Evolutionary conservation across 2,329 filamentous ascomycete species (phyloP).

Genomic region (Rhinocladiella mackenziei): DNA sequence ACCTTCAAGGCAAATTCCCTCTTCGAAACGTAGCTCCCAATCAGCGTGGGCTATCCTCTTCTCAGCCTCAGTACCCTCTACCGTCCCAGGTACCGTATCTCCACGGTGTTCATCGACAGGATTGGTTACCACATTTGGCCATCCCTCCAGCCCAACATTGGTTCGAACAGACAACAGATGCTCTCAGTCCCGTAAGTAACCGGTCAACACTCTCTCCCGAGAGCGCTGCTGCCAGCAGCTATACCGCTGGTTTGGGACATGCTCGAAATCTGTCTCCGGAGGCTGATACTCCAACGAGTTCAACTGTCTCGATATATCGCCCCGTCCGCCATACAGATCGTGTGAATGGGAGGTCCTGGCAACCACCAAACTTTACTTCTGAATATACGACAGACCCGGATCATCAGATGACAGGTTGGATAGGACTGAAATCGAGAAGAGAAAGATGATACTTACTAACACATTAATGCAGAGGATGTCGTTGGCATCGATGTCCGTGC

Average conservation of each 20-base stretch:
- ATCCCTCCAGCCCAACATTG: conserved; percentile 1
- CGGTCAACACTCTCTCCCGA: conserved; percentile 10
- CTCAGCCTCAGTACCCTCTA: conserved; percentile 3
- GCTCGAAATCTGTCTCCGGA: conserved; percentile 16
- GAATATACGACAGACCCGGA: background rate
- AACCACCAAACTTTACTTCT: background rate
- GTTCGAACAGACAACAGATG: conserved; percentile 8
- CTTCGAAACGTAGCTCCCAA: conserved; percentile 4
- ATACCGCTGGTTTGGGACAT: conserved; percentile 12
- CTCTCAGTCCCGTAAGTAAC: conserved; percentile 16
- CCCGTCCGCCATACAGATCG: background rate
- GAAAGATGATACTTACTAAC: background rate
- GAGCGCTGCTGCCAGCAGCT: conserved; percentile 7
- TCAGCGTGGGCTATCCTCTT: background rate
- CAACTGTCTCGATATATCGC: conserved; percentile 7
- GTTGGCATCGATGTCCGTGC: conserved; percentile 19
- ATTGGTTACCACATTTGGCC: background rate
- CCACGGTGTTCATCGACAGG: background rate
- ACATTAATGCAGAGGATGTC: conserved; percentile 8
- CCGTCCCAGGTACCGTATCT: background rate
- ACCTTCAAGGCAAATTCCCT: conserved; percentile 14
- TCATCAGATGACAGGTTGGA: conserved; percentile 18
- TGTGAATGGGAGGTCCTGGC: conserved; percentile 1
- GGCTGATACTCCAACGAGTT: conserved; percentile 15
- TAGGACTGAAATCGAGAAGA: background rate